phyloP scores from a whole-genome alignment of 257 asterid species.

The Anisodus acutangulus region DNA sequence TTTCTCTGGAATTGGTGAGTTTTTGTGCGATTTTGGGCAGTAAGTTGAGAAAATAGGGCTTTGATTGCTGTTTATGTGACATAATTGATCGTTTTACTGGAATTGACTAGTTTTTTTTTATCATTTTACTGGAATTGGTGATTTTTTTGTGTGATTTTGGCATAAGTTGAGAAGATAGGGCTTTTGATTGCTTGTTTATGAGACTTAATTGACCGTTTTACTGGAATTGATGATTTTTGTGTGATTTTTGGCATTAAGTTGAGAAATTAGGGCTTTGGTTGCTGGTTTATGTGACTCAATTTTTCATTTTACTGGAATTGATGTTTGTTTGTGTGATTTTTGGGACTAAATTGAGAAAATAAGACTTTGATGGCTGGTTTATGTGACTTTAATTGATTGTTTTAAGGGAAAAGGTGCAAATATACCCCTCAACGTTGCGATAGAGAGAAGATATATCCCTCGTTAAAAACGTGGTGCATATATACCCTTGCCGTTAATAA shows the following conservation, averaged over 20 bases:
- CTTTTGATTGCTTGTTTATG: constrained; percentile 32
- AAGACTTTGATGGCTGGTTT: not conserved
- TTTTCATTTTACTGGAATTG: not conserved
- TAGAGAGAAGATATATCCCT: too few species aligned
- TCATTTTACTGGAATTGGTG: not conserved
- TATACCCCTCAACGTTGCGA: too few species aligned
- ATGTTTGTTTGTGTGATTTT: not conserved
- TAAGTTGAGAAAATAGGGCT: too few species aligned
- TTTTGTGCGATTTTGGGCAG: not conserved
- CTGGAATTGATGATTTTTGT: not conserved
- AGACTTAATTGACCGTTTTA: not conserved
- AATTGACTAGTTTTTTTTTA: not conserved
- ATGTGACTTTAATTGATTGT: not conserved
- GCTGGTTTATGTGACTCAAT: too few species aligned
- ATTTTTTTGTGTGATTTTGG: not conserved
- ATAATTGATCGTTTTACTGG: too few species aligned
- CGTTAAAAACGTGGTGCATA: too few species aligned
- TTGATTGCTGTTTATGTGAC: too few species aligned
- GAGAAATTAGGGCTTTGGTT: too few species aligned
- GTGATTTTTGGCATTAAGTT: too few species aligned
- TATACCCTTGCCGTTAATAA: too few species aligned
- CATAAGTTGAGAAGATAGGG: constrained; percentile 30
- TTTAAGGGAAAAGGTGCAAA: too few species aligned
- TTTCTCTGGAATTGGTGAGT: not conserved
- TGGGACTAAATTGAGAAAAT: constrained; percentile 30